Conservation (phyloP, 768 basidiomycete genomes). For the Podaxis rugospora region DNA sequence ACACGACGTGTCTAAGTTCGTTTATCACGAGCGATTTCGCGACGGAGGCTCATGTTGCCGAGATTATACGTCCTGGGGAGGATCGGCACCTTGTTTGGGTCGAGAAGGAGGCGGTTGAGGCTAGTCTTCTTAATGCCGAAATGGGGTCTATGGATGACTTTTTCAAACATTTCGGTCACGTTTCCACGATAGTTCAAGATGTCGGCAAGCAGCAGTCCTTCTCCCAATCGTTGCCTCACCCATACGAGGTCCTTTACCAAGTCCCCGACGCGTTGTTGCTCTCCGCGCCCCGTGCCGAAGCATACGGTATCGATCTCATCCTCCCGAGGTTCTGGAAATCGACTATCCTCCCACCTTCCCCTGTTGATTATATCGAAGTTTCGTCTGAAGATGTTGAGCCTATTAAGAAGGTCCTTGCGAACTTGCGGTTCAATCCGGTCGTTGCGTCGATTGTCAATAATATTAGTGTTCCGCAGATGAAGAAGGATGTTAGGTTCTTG, state of each 20-base stretch:
- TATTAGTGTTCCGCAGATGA: slow-evolving; percentile 62
- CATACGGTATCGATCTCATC: slow-evolving; percentile 47
- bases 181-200: slow-evolving; percentile 18
- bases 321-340: slow-evolving; percentile 77
- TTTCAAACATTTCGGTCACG: slow-evolving; percentile 1
- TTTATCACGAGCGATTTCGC: slow-evolving; percentile 25
- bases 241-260: slow-evolving; percentile 37
- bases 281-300: slow-evolving; percentile 37
- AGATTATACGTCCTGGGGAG: slow-evolving; percentile 18
- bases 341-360: slow-evolving; percentile 49
- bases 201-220: slow-evolving; percentile 12
- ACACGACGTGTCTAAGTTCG: slow-evolving; percentile 35
- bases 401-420: slow-evolving; percentile 51
- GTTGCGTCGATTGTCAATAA: slow-evolving; percentile 66
- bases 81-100: slow-evolving; percentile 54
- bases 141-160: slow-evolving; percentile 8
- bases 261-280: slow-evolving; percentile 43
- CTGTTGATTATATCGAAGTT: slow-evolving; percentile 51
- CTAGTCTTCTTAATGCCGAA: slow-evolving; percentile 25
- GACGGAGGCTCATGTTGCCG: slow-evolving; percentile 19
- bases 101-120: slow-evolving; percentile 50
- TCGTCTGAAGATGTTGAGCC: slow-evolving; percentile 48
- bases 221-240: background rate
- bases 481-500: slow-evolving; percentile 71
- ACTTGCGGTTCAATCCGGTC: slow-evolving; percentile 63